Evolutionary conservation across 2,329 filamentous ascomycete genomes (phyloP).

Genomic region (Paraphaeosphaeria sporulosa): DNA sequence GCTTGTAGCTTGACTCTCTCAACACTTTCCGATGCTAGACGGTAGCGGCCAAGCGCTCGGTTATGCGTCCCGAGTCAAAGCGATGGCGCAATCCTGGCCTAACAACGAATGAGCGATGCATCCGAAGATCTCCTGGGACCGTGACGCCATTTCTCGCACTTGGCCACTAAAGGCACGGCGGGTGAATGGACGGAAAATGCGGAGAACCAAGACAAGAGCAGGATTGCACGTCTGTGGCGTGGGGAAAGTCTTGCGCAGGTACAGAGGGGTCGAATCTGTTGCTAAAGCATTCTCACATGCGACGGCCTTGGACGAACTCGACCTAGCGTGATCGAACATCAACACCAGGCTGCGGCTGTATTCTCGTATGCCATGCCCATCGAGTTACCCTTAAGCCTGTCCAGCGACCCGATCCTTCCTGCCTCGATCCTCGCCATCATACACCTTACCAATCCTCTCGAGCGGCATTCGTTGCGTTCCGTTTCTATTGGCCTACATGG

Average conservation of each 20-base stretch:
- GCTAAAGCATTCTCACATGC: not conserved
- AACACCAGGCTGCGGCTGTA: not conserved
- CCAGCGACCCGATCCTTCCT: not conserved
- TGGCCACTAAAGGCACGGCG: slow-evolving; percentile 6
- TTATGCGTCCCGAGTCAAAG: not conserved
- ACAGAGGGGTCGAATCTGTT: slow-evolving; percentile 7
- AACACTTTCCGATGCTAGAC: slow-evolving; percentile 8
- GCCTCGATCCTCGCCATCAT: not conserved
- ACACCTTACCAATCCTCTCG: not conserved
- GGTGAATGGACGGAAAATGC: slow-evolving; percentile 9
- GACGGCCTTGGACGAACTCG: not conserved
- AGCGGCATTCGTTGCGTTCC: not conserved
- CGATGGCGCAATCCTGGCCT: slow-evolving; percentile 11
- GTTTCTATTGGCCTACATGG: not conserved
- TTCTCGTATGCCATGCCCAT: slow-evolving; percentile 1
- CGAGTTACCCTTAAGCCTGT: not conserved
- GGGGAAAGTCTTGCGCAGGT: slow-evolving; percentile 6
- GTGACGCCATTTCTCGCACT: not conserved
- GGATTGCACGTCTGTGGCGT: not conserved
- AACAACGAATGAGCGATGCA: not conserved
- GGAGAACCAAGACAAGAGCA: not conserved
- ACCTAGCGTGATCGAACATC: slow-evolving; percentile 1
- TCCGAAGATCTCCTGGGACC: slow-evolving; percentile 7
- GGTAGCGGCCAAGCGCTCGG: slow-evolving; percentile 9
- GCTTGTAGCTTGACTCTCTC: not conserved